Conservation (phyloP, 176 grass and related monocot genomes). For the Carex littledalei region DNA sequence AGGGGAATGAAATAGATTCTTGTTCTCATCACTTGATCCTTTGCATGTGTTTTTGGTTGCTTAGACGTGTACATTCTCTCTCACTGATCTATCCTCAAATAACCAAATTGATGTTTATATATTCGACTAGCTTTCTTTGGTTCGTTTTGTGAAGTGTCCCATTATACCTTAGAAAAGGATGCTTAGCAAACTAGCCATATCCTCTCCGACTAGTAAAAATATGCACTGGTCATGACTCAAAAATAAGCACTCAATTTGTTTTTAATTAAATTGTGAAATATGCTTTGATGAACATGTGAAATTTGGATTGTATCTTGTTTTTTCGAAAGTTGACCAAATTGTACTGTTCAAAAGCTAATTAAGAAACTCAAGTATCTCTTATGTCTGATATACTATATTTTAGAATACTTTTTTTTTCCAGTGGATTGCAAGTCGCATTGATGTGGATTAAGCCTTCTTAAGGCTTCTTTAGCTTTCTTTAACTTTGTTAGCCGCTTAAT, state of each 20-base stretch:
- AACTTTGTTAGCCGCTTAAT: too few species aligned
- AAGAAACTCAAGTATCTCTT: neutral
- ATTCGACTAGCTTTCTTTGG: neutral
- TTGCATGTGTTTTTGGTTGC: conserved; percentile 14
- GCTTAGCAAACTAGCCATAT: neutral
- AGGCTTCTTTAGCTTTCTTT: too few species aligned
- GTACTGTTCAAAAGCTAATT: neutral
- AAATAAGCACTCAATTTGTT: neutral
- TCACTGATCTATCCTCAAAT: neutral
- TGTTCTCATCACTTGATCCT: conserved; percentile 1
- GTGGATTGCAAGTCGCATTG: too few species aligned
- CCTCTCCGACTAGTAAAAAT: neutral
- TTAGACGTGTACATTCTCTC: conserved; percentile 5
- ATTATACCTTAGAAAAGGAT: neutral
- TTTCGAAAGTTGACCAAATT: neutral
- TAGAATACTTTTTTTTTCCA: too few species aligned
- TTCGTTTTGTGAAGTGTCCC: neutral
- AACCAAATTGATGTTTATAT: conserved; percentile 3
- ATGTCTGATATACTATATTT: neutral
- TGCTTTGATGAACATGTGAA: neutral
- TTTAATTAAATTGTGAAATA: neutral
- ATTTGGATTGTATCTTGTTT: neutral
- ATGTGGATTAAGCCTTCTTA: too few species aligned
- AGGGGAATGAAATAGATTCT: neutral
- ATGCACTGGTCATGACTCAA: neutral